Percentiles rank a stretch among this genome's conserved stretches.
Evolutionary conservation across 1,139 yeast species (phyloP).

Genomic region (Yamadazyma trypodendri): DNA sequence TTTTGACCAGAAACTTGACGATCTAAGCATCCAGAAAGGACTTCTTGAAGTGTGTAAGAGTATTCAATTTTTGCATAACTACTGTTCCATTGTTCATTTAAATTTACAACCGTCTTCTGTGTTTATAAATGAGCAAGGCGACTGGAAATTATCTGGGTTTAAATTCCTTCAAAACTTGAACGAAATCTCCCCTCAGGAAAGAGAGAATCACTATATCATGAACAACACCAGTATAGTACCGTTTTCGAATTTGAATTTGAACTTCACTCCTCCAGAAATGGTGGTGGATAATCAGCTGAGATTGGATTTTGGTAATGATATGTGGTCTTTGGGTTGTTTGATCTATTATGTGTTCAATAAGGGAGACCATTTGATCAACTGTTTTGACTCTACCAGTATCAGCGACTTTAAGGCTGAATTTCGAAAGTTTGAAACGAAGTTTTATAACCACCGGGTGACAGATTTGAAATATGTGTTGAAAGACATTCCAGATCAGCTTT

Average conservation of each 20-base stretch:
- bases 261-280: conserved; percentile 51
- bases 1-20: conserved; percentile 50
- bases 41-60: conserved; percentile 76
- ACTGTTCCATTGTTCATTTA: conserved; percentile 73
- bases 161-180: conserved; percentile 58
- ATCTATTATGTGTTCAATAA: conserved; percentile 62
- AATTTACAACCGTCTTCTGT: conserved; percentile 79
- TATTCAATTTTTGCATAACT: conserved; percentile 75
- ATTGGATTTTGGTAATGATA: conserved; percentile 69
- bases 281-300: conserved; percentile 29
- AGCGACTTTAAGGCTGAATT: conserved; percentile 50
- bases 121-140: conserved; percentile 79
- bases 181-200: conserved; percentile 45
- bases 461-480: conserved; percentile 51
- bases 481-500: conserved; percentile 35
- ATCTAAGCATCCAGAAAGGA: conserved; percentile 81
- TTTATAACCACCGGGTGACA: conserved; percentile 42
- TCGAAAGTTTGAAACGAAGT: conserved; percentile 37
- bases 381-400: conserved; percentile 47
- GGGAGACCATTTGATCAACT: conserved; percentile 47
- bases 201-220: conserved; percentile 58
- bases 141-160: conserved; percentile 89
- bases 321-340: conserved; percentile 81
- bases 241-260: conserved; percentile 68
- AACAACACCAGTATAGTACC: conserved; percentile 77